phyloP scores from a whole-genome alignment of 2,329 filamentous ascomycete species.

The Calonectria naviculata region DNA sequence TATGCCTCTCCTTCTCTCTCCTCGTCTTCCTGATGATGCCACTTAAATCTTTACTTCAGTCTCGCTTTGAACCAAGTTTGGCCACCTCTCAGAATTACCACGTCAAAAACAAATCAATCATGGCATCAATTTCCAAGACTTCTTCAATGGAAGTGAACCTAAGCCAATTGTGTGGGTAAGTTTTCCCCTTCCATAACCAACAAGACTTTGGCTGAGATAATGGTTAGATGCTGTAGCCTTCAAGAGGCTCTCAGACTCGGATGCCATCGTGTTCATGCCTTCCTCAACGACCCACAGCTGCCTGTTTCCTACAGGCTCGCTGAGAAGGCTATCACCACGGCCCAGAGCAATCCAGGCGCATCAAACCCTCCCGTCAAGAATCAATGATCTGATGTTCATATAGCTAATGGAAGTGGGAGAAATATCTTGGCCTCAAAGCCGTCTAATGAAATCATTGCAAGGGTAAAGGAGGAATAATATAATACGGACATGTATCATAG shows the following conservation, averaged over 20 bases:
- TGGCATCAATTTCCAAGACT: neutral
- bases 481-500: neutral
- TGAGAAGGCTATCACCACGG: neutral
- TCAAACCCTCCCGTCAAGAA: neutral
- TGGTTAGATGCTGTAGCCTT: neutral
- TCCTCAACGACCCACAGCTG: neutral
- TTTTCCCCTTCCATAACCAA: too few relatives aligned
- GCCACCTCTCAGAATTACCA: neutral
- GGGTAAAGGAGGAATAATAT: neutral
- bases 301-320: neutral
- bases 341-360: neutral
- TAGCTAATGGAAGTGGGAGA: neutral
- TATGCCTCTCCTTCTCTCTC: neutral
- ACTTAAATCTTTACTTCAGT: neutral
- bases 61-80: neutral
- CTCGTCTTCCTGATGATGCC: neutral
- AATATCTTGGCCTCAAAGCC: neutral
- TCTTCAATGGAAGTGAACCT: neutral
- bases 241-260: neutral
- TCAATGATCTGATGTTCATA: neutral
- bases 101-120: neutral
- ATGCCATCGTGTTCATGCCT: neutral
- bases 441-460: neutral
- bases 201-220: neutral
- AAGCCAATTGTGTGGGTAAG: neutral